phyloP scores from a whole-genome alignment of 1,139 yeast genomes.

The Diutina siamensis region DNA sequence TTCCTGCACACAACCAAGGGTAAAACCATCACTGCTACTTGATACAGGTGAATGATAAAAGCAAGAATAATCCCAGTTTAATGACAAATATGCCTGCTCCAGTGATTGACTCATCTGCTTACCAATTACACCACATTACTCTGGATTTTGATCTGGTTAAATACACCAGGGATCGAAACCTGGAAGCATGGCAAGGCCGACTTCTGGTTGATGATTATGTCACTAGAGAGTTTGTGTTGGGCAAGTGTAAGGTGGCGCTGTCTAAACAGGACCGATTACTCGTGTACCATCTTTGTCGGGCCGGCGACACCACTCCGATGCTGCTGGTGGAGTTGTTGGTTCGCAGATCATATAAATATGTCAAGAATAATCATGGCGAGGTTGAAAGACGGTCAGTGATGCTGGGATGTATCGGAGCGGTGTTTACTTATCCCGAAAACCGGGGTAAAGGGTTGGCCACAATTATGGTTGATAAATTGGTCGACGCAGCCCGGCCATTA shows the following conservation, averaged over 20 bases:
- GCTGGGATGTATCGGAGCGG: constrained; percentile 45
- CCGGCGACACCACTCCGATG: constrained; percentile 15
- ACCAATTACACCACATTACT: constrained; percentile 8
- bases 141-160: constrained; percentile 30
- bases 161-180: constrained; percentile 37
- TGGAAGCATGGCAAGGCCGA: constrained; percentile 42
- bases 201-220: constrained; percentile 37
- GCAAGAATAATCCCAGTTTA: neutral
- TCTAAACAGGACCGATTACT: constrained; percentile 14
- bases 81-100: neutral
- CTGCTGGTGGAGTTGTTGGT: constrained; percentile 29
- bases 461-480: constrained; percentile 42
- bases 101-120: constrained; percentile 4
- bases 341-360: constrained; percentile 13
- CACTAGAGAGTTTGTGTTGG: constrained; percentile 35
- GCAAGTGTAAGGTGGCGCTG: constrained; percentile 22
- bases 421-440: constrained; percentile 43
- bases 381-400: constrained; percentile 18
- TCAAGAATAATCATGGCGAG: constrained; percentile 6
- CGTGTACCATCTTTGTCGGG: constrained; percentile 22
- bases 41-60: neutral
- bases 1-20: neutral
- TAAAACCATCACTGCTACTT: neutral
- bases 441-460: constrained; percentile 60
- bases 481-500: constrained; percentile 14